Evolutionary conservation across 768 basidiomycete species (phyloP).

Genomic region (Leucocoprinus sp.): DNA sequence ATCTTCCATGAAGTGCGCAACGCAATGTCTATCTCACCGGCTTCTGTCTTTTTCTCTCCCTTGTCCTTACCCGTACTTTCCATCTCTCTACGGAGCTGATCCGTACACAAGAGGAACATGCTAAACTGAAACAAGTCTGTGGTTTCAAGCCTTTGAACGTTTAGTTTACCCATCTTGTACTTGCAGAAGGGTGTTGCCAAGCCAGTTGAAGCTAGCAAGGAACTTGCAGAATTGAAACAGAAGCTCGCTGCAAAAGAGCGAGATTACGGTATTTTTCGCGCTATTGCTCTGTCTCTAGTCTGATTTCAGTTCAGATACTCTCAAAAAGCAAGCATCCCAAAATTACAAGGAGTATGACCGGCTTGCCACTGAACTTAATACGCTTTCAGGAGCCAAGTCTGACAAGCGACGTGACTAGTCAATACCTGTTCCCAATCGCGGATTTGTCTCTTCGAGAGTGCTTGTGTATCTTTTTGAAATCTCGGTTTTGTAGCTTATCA

Average conservation of each 20-base stretch:
- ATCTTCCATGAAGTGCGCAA: conserved; percentile 50
- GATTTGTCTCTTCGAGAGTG: neutral
- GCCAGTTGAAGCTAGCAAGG: conserved; percentile 37
- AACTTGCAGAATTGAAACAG: conserved; percentile 62
- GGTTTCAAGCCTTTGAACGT: neutral
- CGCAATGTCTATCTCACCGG: conserved; percentile 90
- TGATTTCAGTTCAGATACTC: conserved; percentile 39
- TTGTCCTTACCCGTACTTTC: conserved; percentile 89
- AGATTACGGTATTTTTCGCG: conserved; percentile 49
- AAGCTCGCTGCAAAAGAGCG: conserved; percentile 52
- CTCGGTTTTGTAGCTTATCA: no score
- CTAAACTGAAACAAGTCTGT: conserved; percentile 61
- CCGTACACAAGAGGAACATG: conserved; percentile 81
- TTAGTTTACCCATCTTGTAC: neutral
- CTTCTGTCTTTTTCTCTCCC: conserved; percentile 91
- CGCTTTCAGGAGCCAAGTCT: conserved; percentile 46
- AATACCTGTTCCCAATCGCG: neutral
- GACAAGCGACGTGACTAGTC: conserved; percentile 59
- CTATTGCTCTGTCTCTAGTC: neutral
- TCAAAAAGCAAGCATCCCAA: conserved; percentile 77
- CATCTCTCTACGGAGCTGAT: conserved; percentile 89
- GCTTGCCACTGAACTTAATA: conserved; percentile 70
- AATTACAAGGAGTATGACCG: conserved; percentile 78
- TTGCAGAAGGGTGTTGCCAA: conserved; percentile 15
- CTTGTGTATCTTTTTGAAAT: neutral